Conservation (phyloP, 306 rosid genomes). For the Rosa multiflora region DNA sequence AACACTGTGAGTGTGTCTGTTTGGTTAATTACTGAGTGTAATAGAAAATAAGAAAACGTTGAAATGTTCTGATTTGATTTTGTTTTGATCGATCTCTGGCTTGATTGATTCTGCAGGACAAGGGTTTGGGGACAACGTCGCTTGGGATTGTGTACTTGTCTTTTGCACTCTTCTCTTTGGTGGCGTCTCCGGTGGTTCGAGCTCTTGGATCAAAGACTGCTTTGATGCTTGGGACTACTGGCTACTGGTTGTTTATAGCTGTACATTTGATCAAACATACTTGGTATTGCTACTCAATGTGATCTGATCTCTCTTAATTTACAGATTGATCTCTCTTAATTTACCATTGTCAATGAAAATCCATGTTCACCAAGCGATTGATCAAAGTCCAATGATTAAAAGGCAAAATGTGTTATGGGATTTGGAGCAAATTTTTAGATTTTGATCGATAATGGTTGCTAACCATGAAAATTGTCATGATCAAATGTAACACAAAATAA, state of each 20-base stretch:
- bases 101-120: conserved; percentile 50
- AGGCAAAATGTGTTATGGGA: not conserved
- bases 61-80: not conserved
- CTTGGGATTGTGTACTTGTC: conserved; percentile 82
- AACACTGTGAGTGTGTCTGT: conserved; percentile 55
- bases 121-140: conserved; percentile 76
- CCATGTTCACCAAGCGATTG: not conserved
- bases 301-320: not conserved
- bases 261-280: conserved; percentile 71
- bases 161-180: conserved; percentile 69
- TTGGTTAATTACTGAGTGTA: not conserved
- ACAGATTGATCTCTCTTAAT: too few species aligned
- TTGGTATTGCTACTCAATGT: conserved; percentile 43
- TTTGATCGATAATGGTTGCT: not conserved
- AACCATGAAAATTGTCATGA: not conserved
- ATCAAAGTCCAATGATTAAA: not conserved
- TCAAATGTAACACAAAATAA: not conserved
- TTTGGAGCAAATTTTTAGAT: not conserved
- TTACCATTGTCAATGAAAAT: not conserved
- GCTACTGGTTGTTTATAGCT: conserved; percentile 81
- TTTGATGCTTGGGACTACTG: conserved; percentile 75
- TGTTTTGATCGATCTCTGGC: conserved; percentile 2
- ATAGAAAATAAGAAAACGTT: not conserved
- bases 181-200: conserved; percentile 80
- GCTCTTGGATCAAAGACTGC: conserved; percentile 75